Base-by-base conservation (phyloP, 2,329 filamentous ascomycete species). In the Graphilbum sp. region DNA sequence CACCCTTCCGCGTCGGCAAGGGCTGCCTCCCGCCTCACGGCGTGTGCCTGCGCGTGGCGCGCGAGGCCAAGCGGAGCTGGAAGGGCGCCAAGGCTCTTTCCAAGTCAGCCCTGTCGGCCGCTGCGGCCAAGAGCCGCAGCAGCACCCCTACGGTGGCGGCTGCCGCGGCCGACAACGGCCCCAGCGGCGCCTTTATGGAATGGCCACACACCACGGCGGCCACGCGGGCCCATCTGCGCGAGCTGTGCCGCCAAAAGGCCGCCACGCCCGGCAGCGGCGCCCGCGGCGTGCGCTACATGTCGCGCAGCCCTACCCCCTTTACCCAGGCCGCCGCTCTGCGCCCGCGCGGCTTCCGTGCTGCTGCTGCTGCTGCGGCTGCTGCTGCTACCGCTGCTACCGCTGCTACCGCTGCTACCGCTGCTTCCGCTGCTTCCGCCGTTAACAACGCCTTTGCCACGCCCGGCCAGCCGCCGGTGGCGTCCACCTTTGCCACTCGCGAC, bases 131-230 rank as follows among this genome's bases (percentile, higher is more conserved):
- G 49, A 73, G 66, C 48, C 64, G 67, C 17, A 72, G 67, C 49
- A 61, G 56, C 34, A 76, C 72, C 2, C 72, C 72, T 6, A 75
- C 66, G 10, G 63, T 54, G 0, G 36, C 29, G 8, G 37, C 72
- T 6, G 75, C 66, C 9, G 63, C 54, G 0, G 36, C 29, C 8
- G 37, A 25, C 13, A 63, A 67, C 38, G 47, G 51, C 18, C 46
- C 58, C n/a, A 60, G 25, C 19, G 35, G 60, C 34, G 59, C 65
- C 2, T 77, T 65, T 41, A 64, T 72, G 29, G 60, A 69, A 46
- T 79, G 75, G 75, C 72, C 74, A 20, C 74, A 79, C 51, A 75
- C 71, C 3, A 68, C 66, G 46, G 69, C 68, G 34, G 69, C 73
- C 10, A 79, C 75, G 15, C 64, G 75, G 25, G 66, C 64, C 34